These are phyloP conservation scores for Lactifluus hygrophoroides DNA, from an alignment of 768 basidiomycete genomes.

Conservation along the genomic window DNA sequence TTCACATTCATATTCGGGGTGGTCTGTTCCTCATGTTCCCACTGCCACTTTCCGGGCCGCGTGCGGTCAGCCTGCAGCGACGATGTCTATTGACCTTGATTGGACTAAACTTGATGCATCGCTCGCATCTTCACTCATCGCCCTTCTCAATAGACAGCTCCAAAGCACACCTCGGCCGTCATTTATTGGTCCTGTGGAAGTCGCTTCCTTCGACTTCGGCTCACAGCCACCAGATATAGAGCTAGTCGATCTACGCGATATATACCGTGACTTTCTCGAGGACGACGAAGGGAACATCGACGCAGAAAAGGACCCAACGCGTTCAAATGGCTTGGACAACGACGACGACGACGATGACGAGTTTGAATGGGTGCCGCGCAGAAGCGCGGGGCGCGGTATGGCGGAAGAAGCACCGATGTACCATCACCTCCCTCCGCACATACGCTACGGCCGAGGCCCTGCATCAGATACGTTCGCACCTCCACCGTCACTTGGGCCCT, in stretches of 20 bases:
- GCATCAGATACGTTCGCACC: slow-evolving; percentile 44
- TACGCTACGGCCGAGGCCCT: slow-evolving; percentile 54
- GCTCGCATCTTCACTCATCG: slow-evolving; percentile 60
- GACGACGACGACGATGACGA: slow-evolving; percentile 69
- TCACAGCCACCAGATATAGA: slow-evolving; percentile 75
- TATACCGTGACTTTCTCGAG: slow-evolving; percentile 90
- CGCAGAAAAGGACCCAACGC: slow-evolving; percentile 16
- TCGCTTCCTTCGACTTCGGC: slow-evolving; percentile 85
- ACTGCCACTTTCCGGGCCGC: no score
- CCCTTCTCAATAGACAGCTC: slow-evolving; percentile 74
- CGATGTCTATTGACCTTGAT: slow-evolving; percentile 93
- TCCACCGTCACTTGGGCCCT: slow-evolving; percentile 27
- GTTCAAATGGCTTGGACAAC: slow-evolving; percentile 27
- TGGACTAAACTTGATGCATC: slow-evolving; percentile 77
- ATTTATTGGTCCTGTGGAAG: slow-evolving; percentile 87
- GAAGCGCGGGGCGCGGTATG: slow-evolving; percentile 47
- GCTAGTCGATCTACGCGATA: slow-evolving; percentile 85
- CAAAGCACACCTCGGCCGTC: slow-evolving; percentile 67
- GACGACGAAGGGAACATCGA: slow-evolving; percentile 50
- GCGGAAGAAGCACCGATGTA: slow-evolving; percentile 46
- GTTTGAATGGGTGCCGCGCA: slow-evolving; percentile 74
- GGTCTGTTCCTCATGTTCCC: no score
- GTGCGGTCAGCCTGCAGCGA: no score
- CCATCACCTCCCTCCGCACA: slow-evolving; percentile 64
- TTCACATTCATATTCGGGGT: background rate